Evolutionary conservation across 805 yeast genomes (phyloP).

Genomic region (Starmerella potacharoeniae): DNA sequence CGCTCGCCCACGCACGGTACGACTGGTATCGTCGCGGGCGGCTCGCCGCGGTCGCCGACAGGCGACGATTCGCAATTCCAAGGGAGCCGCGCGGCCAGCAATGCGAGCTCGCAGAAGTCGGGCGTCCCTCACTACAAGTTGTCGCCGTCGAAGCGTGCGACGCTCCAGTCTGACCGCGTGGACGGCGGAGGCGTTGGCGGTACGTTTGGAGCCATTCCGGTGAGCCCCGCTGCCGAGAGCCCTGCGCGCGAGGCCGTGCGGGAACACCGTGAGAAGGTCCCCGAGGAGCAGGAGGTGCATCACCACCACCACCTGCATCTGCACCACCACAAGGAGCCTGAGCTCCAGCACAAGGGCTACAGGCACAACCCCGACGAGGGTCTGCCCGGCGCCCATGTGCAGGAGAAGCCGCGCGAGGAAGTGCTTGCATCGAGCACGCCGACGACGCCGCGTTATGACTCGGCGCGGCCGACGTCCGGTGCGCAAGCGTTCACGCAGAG

Average conservation of each 20-base stretch:
- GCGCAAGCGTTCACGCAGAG: not conserved
- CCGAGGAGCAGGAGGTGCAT: constrained; percentile 7
- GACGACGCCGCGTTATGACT: not conserved
- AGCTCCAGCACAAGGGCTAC: constrained; percentile 11
- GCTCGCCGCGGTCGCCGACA: not conserved
- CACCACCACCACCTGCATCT: constrained; percentile 2
- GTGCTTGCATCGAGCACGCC: not conserved
- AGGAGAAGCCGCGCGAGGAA: not conserved
- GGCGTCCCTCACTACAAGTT: constrained; percentile 10
- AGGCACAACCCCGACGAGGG: constrained; percentile 16
- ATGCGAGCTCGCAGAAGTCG: not conserved
- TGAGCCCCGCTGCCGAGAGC: constrained; percentile 3
- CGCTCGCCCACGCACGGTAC: not conserved
- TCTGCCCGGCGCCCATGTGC: not conserved
- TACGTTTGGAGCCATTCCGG: constrained; percentile 15
- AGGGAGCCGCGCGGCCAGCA: not conserved
- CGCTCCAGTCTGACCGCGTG: constrained; percentile 8
- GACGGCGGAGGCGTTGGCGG: constrained; percentile 14
- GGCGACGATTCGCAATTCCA: not conserved
- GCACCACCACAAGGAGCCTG: constrained; percentile 4
- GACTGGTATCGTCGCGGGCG: not conserved
- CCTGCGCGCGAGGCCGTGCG: constrained; percentile 1
- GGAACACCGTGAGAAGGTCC: constrained; percentile 1
- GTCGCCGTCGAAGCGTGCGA: constrained; percentile 12
- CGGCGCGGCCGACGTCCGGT: not conserved